Conservation (phyloP, 306 rosid species). For the Senna siamea region DNA sequence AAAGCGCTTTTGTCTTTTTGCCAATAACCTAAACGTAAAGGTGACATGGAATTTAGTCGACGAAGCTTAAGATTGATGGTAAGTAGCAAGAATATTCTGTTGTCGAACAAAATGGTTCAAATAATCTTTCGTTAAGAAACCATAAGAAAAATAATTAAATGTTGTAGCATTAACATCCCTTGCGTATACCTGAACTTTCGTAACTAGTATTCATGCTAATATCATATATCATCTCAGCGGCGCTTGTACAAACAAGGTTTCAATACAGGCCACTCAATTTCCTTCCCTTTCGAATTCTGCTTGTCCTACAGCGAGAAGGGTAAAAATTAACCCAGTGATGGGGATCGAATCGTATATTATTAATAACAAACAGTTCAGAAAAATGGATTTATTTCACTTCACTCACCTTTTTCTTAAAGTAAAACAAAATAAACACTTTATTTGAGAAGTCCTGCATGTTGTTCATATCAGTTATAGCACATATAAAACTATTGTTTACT, state of each 20-base stretch:
- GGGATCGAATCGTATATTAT: background rate
- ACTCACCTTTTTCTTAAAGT: conserved; percentile 83
- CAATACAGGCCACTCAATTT: conserved; percentile 80
- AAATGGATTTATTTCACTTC: conserved; percentile 14
- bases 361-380: conserved; percentile 5
- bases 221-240: conserved; percentile 48
- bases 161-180: background rate
- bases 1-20: background rate
- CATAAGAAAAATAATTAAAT: background rate
- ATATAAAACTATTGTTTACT: background rate
- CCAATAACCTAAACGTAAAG: too few species aligned
- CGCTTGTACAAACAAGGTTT: conserved; percentile 97
- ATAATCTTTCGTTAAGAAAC: background rate
- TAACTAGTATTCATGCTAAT: conserved; percentile 3
- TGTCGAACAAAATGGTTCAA: background rate
- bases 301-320: conserved; percentile 54
- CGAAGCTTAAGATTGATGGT: too few species aligned
- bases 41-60: background rate
- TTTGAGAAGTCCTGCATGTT: conserved; percentile 82
- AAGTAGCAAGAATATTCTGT: background rate
- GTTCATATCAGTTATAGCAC: conserved; percentile 45
- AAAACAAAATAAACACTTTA: conserved; percentile 82
- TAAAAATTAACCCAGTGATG: background rate
- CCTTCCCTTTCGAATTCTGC: conserved; percentile 52
- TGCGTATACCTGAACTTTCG: background rate